phyloP scores from a whole-genome alignment of 2,329 filamentous ascomycete genomes.

The Coccinonectria pachysandricola region DNA sequence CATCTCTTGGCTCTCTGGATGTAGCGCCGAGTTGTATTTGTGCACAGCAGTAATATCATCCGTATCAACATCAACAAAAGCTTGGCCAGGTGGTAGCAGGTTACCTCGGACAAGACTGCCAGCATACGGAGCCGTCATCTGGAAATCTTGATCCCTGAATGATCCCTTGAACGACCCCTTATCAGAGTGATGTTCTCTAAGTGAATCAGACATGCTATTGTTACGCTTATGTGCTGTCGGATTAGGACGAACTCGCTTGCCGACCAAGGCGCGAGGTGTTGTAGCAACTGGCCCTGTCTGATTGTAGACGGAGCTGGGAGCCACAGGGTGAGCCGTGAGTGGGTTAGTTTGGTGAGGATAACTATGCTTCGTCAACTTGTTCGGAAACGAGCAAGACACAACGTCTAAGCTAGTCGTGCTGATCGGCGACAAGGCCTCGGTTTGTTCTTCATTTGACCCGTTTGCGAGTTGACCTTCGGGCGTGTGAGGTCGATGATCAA shows the following conservation, averaged over 20 bases:
- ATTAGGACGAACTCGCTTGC: conserved; percentile 47
- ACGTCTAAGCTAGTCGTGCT: conserved; percentile 52
- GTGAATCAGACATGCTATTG: conserved; percentile 76
- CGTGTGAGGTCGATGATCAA: conserved; percentile 36
- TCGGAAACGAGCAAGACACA: conserved; percentile 53
- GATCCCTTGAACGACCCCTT: conserved; percentile 38
- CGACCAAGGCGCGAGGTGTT: conserved; percentile 46
- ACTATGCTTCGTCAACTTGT: conserved; percentile 34
- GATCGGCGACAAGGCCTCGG: conserved; percentile 33
- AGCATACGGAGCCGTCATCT: conserved; percentile 57
- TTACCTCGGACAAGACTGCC: conserved; percentile 84
- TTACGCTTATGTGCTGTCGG: conserved; percentile 64
- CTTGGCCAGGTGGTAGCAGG: conserved; percentile 69
- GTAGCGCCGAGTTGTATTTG: conserved; percentile 45
- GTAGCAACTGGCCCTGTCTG: conserved; percentile 42
- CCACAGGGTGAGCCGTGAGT: conserved; percentile 45
- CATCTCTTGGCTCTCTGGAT: conserved; percentile 26
- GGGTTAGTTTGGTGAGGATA: conserved; percentile 31
- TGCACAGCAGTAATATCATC: conserved; percentile 36
- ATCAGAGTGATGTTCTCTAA: conserved; percentile 55
- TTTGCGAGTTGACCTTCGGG: conserved; percentile 28
- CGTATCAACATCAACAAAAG: conserved; percentile 61
- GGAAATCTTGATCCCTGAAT: conserved; percentile 45
- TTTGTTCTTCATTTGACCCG: conserved; percentile 10
- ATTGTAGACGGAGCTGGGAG: conserved; percentile 38